A percentile compares a stretch with the other conserved stretches of the same genome.
phyloP scores from a whole-genome alignment of 75 land plant species.

The Pseudotsuga menziesii region DNA sequence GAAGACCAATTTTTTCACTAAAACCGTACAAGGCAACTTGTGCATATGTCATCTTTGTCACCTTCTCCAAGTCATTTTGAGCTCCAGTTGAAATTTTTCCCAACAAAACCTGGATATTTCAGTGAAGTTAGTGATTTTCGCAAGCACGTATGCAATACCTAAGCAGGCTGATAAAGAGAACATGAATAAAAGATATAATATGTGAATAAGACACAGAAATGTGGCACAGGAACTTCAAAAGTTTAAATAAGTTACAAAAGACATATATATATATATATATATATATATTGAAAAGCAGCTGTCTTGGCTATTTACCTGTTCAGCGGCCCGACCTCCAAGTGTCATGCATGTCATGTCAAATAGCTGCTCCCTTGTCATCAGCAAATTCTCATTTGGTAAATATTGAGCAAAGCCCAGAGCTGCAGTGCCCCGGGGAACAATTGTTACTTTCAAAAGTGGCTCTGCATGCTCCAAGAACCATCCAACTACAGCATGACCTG shows the following conservation, averaged over 20 bases:
- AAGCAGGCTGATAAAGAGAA: background rate
- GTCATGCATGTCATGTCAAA: constrained; percentile 98
- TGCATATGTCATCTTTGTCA: constrained; percentile 95
- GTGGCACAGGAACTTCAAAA: background rate
- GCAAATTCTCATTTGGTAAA: constrained; percentile 91
- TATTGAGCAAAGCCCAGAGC: constrained; percentile 98
- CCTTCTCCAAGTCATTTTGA: constrained; percentile 97
- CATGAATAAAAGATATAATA: background rate
- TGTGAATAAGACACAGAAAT: background rate
- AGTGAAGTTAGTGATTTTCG: background rate
- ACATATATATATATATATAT: constrained; percentile 5
- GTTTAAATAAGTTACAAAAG: too few species aligned
- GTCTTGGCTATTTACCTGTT: constrained; percentile 53
- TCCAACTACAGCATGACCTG: constrained; percentile 98
- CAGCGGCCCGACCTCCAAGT: constrained; percentile 96
- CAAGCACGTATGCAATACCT: background rate
- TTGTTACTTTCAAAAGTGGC: constrained; percentile 92
- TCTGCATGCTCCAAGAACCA: constrained; percentile 99
- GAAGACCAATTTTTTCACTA: constrained; percentile 94
- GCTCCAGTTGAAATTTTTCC: constrained; percentile 98
- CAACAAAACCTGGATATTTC: constrained; percentile 59
- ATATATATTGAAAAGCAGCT: background rate
- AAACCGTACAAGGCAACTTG: constrained; percentile 99
- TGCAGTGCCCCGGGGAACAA: constrained; percentile 97
- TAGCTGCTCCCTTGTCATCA: constrained; percentile 97